These are phyloP conservation scores for Zea luxurians DNA, from an alignment of 176 grass and related monocot genomes.

Conservation along the genomic window DNA sequence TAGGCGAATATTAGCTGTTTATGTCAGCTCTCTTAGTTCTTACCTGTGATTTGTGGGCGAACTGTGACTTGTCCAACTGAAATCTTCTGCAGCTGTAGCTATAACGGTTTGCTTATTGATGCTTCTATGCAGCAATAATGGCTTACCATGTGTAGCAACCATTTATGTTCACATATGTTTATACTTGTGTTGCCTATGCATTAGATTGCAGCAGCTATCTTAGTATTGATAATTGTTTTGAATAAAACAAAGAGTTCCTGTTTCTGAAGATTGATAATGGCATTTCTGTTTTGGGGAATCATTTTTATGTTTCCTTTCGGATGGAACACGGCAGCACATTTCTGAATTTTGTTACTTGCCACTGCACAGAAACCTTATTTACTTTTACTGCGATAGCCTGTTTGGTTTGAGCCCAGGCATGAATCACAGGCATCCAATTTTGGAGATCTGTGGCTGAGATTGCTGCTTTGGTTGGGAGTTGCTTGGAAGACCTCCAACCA, in stretches of 20 bases:
- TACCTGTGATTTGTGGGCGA: neutral
- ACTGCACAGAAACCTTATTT: neutral
- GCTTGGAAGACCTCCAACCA: neutral
- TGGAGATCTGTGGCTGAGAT: neutral
- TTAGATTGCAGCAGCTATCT: neutral
- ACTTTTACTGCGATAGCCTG: neutral
- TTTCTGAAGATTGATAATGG: neutral
- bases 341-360: neutral
- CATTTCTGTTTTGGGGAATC: neutral
- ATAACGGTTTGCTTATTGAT: neutral
- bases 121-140: neutral
- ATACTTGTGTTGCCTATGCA: neutral
- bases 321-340: neutral
- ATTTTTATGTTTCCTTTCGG: neutral
- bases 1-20: neutral
- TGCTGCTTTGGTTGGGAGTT: neutral
- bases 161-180: neutral
- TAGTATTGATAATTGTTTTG: neutral
- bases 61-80: neutral
- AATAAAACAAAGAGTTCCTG: neutral
- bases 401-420: neutral
- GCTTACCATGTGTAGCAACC: neutral
- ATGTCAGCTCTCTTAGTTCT: neutral
- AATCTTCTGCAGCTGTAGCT: neutral
- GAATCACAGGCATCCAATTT: neutral